Evolutionary conservation across 2,329 filamentous ascomycete genomes (phyloP), one percentile per base, ranked within the genome.

Genomic region (Xylariaceae sp.): DNA sequence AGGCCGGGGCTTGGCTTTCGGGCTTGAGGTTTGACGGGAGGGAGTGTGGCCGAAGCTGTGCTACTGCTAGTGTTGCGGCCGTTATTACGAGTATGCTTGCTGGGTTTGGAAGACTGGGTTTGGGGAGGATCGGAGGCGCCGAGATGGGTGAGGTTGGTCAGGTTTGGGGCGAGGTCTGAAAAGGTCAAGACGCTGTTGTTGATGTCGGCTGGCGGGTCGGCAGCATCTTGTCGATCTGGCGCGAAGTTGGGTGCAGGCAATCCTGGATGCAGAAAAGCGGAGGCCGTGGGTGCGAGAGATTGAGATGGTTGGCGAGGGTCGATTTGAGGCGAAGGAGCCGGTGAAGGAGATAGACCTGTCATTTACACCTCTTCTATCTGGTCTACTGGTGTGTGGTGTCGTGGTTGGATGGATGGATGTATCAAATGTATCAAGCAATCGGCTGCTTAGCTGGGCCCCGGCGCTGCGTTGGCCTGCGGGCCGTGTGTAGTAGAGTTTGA

Each of bases 1-100:
- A 86, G 71, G 36, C 82, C 82, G 38, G 82, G 82, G 11, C 82
- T 84, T 1, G 82, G 79, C 64, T 82, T 84, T 60, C 82, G 80
- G 44, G 67, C 63, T 56, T 67, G 64, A 49, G 65, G 39, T 52
- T 61, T 65, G 49, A 53, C 52, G 53, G 58, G 49, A 18, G 62
- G 54, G 52, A 48, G 49, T 49, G 51, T 53, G 53, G 58, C 49
- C 53, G 56, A 45, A 30, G 52, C 61, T 51, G 48, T 58, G 56
- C 54, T 51, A 53, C 57, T 51, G 54, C 51, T 46, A 52, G 53
- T 44, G 47, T 45, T 56, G 48, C 39, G 49, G 44, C 27, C 30
- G 42, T 30, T 38, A 33, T 52, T 45, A 40, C 11, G 4, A 27
- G 22, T 5, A 7, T 27, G 22, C 4, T 4, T 27, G 22, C 4